phyloP scores from a whole-genome alignment of 805 yeast genomes.

The Hyphopichia homilentoma region DNA sequence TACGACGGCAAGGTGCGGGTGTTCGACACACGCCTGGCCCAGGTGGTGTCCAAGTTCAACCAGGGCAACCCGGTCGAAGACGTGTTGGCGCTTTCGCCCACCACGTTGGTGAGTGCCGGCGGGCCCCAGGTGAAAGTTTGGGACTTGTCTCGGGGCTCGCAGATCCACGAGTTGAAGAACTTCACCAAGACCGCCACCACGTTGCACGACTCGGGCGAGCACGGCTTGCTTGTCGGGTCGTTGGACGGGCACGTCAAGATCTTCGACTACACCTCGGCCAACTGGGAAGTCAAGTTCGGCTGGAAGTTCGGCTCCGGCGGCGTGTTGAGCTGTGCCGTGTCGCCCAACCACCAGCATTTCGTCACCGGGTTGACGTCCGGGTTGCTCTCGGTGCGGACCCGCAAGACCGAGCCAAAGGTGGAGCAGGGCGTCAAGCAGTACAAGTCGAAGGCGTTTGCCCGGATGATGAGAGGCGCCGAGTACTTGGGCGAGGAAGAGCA shows the following conservation, averaged over 20 bases:
- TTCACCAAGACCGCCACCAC: slow-evolving; percentile 94
- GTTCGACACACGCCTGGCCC: slow-evolving; percentile 69
- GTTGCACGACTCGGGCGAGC: slow-evolving; percentile 65
- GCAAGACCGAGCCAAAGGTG: slow-evolving; percentile 63
- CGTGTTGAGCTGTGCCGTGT: slow-evolving; percentile 82
- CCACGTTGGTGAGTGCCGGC: slow-evolving; percentile 76
- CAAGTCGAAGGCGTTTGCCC: slow-evolving; percentile 63
- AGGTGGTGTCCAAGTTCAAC: slow-evolving; percentile 60
- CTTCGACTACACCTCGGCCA: slow-evolving; percentile 67
- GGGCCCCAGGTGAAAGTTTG: slow-evolving; percentile 83
- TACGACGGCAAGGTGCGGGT: slow-evolving; percentile 85
- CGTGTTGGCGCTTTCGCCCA: slow-evolving; percentile 66
- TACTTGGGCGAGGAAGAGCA: slow-evolving; percentile 89
- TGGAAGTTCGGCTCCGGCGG: slow-evolving; percentile 94
- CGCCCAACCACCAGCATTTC: slow-evolving; percentile 80
- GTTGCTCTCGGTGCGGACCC: slow-evolving; percentile 79
- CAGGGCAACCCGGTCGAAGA: slow-evolving; percentile 80
- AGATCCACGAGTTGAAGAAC: slow-evolving; percentile 70
- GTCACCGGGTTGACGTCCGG: slow-evolving; percentile 93
- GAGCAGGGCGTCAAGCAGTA: slow-evolving; percentile 45
- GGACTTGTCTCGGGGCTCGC: slow-evolving; percentile 80
- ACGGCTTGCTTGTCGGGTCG: slow-evolving; percentile 89
- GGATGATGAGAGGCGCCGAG: slow-evolving; percentile 88
- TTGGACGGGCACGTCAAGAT: slow-evolving; percentile 97
- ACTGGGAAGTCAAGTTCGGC: slow-evolving; percentile 90